These are phyloP conservation scores for Hymenoscyphus fructigenus DNA, from an alignment of 2,329 filamentous ascomycete genomes.

Conservation along the genomic window DNA sequence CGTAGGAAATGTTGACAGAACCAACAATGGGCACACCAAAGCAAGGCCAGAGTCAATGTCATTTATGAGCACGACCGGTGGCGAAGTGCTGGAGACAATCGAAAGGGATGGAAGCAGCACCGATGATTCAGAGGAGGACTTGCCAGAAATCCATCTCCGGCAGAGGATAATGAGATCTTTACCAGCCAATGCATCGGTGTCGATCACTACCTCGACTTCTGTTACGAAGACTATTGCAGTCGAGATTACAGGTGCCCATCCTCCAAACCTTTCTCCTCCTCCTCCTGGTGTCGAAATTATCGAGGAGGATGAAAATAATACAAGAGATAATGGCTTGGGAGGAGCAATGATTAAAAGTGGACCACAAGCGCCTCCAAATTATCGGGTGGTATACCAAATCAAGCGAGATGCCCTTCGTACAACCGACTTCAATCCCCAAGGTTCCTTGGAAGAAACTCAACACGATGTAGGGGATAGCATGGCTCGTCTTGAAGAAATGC, in stretches of 20 bases:
- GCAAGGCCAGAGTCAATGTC: constrained; percentile 39
- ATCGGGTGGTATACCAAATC: constrained; percentile 60
- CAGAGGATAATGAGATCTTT: constrained; percentile 55
- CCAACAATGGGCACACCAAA: constrained; percentile 30
- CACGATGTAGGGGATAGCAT: constrained; percentile 20
- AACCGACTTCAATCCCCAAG: constrained; percentile 39
- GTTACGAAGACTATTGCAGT: constrained; percentile 65
- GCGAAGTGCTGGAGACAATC: constrained; percentile 39
- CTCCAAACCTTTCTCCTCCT: constrained; percentile 49
- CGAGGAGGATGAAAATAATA: constrained; percentile 44
- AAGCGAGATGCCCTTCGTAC: constrained; percentile 51
- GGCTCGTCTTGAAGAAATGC: not conserved
- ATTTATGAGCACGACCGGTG: constrained; percentile 30
- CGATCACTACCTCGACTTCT: constrained; percentile 57
- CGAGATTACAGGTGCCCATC: constrained; percentile 55
- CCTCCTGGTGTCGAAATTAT: constrained; percentile 60
- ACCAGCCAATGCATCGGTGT: constrained; percentile 56
- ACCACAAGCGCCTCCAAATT: constrained; percentile 34
- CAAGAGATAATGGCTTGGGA: constrained; percentile 19
- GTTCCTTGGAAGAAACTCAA: constrained; percentile 28
- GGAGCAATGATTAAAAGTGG: constrained; percentile 22
- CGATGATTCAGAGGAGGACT: constrained; percentile 40
- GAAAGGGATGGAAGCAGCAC: constrained; percentile 38
- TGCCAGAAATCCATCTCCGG: constrained; percentile 49
- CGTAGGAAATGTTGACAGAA: constrained; percentile 35